Conservation (phyloP, 2,329 filamentous ascomycete genomes). For the Microcera coccophila region DNA sequence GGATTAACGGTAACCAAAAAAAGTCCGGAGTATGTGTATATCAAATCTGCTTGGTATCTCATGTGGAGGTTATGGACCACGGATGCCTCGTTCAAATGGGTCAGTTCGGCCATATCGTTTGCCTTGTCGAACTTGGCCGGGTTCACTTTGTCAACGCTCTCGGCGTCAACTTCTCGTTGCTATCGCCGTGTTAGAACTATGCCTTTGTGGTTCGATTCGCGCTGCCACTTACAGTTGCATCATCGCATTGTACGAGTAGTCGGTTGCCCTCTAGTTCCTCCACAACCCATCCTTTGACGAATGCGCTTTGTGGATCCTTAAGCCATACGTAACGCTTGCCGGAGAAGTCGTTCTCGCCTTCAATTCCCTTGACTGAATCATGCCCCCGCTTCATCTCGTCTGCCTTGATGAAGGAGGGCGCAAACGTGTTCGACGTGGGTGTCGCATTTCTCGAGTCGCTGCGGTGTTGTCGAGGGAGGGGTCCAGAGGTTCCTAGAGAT, state of each 20-base stretch:
- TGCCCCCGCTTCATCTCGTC: slow-evolving; percentile 63
- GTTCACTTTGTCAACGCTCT: slow-evolving; percentile 97
- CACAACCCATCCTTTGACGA: slow-evolving; percentile 88
- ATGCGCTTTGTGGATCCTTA: slow-evolving; percentile 79
- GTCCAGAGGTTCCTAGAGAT: slow-evolving; percentile 10
- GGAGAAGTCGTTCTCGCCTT: slow-evolving; percentile 98
- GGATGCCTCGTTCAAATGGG: slow-evolving; percentile 94
- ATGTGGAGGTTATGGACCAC: slow-evolving; percentile 96
- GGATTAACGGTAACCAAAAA: slow-evolving; percentile 98
- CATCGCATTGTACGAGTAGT: slow-evolving; percentile 86
- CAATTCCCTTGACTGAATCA: slow-evolving; percentile 66
- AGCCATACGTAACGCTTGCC: slow-evolving; percentile 98
- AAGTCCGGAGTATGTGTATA: slow-evolving; percentile 96
- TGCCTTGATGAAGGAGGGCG: slow-evolving; percentile 90
- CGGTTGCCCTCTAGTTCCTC: slow-evolving; percentile 68
- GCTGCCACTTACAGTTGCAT: slow-evolving; percentile 67
- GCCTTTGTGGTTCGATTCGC: background rate
- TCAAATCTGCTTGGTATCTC: slow-evolving; percentile 91
- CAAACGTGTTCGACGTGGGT: slow-evolving; percentile 76
- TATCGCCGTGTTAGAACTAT: slow-evolving; percentile 35
- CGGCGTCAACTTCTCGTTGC: slow-evolving; percentile 81
- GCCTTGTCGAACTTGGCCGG: slow-evolving; percentile 99
- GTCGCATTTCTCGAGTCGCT: slow-evolving; percentile 62
- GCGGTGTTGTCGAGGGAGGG: slow-evolving; percentile 35
- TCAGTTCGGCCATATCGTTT: slow-evolving; percentile 98